Evolutionary conservation across 208 protist genomes (phyloP).

Genomic region (Trypanosoma vivax): DNA sequence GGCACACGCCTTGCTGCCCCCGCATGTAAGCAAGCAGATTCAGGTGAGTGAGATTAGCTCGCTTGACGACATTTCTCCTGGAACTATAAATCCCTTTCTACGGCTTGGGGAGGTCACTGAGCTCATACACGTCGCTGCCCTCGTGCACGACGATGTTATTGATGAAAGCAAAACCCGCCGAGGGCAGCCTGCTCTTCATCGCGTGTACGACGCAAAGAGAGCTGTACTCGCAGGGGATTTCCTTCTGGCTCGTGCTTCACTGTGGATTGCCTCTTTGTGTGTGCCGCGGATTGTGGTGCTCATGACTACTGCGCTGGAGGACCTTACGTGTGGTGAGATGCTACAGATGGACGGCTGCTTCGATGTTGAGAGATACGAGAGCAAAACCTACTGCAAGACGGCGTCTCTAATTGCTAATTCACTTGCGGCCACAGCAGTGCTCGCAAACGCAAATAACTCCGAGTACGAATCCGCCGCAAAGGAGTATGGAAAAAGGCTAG

Average conservation of each 20-base stretch:
- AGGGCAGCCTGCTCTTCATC: slow-evolving; percentile 74
- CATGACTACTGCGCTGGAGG: slow-evolving; percentile 89
- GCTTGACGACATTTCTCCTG: slow-evolving; percentile 52
- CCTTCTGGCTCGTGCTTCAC: slow-evolving; percentile 87
- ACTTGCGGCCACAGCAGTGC: slow-evolving; percentile 82
- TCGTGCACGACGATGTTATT: slow-evolving; percentile 96
- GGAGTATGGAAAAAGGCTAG: slow-evolving; percentile 90
- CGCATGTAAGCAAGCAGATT: slow-evolving; percentile 33
- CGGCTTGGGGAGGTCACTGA: slow-evolving; percentile 92
- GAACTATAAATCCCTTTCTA: slow-evolving; percentile 61
- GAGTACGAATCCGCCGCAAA: slow-evolving; percentile 41
- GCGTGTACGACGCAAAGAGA: slow-evolving; percentile 75
- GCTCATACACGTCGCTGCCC: slow-evolving; percentile 93
- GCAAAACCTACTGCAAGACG: slow-evolving; percentile 93
- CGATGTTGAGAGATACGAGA: slow-evolving; percentile 69
- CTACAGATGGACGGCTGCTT: slow-evolving; percentile 92
- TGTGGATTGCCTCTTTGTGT: slow-evolving; percentile 78
- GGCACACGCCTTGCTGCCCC: slow-evolving; percentile 63
- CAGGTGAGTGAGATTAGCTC: slow-evolving; percentile 30
- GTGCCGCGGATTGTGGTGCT: slow-evolving; percentile 86
- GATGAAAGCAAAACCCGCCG: slow-evolving; percentile 90
- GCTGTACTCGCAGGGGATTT: slow-evolving; percentile 93
- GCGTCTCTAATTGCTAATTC: slow-evolving; percentile 91
- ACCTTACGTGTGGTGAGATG: slow-evolving; percentile 91
- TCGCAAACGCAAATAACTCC: slow-evolving; percentile 54